phyloP scores from a whole-genome alignment of 352 stramenopile species.

The Elongisporangium anandrum region DNA sequence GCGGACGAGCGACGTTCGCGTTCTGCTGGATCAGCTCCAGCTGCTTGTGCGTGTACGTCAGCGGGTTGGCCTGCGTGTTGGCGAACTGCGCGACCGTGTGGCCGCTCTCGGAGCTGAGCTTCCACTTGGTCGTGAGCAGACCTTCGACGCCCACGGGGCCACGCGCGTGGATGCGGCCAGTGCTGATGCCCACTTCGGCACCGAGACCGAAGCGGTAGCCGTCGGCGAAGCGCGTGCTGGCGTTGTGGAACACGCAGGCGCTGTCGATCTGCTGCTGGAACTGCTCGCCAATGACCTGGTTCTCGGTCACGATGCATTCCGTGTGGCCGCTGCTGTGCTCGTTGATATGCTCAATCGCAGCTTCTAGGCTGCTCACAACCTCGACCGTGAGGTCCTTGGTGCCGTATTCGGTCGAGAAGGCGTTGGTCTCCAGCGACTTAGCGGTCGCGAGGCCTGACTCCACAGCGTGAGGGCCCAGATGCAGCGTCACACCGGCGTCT shows the following conservation, averaged over 20 bases:
- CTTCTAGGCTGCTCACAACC: conserved; percentile 86
- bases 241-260: conserved; percentile 98
- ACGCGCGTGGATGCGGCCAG: conserved; percentile 95
- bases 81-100: conserved; percentile 78
- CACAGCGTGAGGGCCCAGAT: conserved; percentile 89
- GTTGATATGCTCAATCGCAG: conserved; percentile 96
- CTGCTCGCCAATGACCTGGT: conserved; percentile 61
- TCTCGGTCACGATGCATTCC: conserved; percentile 95
- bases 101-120: conserved; percentile 84
- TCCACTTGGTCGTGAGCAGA: conserved; percentile 98
- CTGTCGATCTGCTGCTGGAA: conserved; percentile 91
- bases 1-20: conserved; percentile 46
- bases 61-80: conserved; percentile 24
- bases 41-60: conserved; percentile 80
- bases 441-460: conserved; percentile 51
- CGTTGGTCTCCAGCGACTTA: conserved; percentile 65
- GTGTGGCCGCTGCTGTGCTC: conserved; percentile 96
- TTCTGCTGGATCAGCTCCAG: conserved; percentile 66
- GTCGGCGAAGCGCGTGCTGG: conserved; percentile 94
- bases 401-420: conserved; percentile 94
- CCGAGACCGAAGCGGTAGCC: conserved; percentile 97
- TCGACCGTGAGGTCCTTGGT: conserved; percentile 93
- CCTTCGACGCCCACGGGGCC: conserved; percentile 96
- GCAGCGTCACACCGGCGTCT: conserved; percentile 89
- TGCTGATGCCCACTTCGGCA: conserved; percentile 97